phyloP scores from a whole-genome alignment of 164 flowering plant species.

The Echeveria elegans region DNA sequence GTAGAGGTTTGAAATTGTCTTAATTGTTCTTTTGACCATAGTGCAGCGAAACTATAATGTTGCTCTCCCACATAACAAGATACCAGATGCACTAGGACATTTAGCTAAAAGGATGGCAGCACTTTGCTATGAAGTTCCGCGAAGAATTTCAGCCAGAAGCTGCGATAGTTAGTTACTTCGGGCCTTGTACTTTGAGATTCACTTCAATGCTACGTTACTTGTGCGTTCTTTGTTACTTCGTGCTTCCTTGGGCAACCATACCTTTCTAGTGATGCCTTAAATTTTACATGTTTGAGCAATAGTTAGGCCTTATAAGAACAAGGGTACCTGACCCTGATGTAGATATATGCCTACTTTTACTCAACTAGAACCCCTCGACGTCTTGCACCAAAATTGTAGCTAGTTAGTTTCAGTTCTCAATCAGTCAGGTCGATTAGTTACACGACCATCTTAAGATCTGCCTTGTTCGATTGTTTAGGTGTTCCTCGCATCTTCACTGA shows the following conservation, averaged over 20 bases:
- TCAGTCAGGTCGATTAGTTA: background rate
- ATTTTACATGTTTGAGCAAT: background rate
- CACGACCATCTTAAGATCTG: background rate
- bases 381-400: background rate
- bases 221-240: background rate
- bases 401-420: background rate
- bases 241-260: background rate
- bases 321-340: background rate
- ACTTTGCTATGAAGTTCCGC: too few species aligned
- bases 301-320: background rate
- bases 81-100: conserved; percentile 60
- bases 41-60: conserved; percentile 74
- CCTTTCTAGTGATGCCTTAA: background rate
- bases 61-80: conserved; percentile 73
- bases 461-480: conserved; percentile 30
- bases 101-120: conserved; percentile 67
- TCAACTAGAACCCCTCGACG: background rate
- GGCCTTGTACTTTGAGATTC: conserved; percentile 43
- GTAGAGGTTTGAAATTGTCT: background rate
- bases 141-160: too few species aligned
- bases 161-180: conserved; percentile 91
- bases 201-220: background rate
- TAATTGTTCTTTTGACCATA: conserved; percentile 12
- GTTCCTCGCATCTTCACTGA: conserved; percentile 86
- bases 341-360: background rate